phyloP scores from a whole-genome alignment of 2,329 filamentous ascomycete species.

The Ophiostoma sp. region DNA sequence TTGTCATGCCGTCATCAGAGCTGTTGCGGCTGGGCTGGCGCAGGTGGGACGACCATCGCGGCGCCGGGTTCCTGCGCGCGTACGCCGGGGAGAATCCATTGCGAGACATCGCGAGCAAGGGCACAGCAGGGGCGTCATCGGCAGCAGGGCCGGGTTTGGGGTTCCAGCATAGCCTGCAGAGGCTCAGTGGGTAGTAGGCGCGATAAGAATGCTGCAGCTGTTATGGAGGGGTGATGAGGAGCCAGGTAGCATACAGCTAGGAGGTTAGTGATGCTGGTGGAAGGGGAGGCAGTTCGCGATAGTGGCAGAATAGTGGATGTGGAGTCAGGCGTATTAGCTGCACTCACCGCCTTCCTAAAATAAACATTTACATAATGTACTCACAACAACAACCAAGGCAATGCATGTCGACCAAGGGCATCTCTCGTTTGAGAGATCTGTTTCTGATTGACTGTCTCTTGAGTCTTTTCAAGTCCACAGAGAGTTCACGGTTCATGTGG shows the following conservation, averaged over 20 bases:
- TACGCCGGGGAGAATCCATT: constrained; percentile 39
- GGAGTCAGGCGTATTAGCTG: not conserved
- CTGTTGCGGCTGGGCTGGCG: constrained; percentile 48
- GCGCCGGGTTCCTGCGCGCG: constrained; percentile 38
- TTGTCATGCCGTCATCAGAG: constrained; percentile 34
- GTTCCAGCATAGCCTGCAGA: constrained; percentile 10
- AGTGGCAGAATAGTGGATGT: constrained; percentile 21
- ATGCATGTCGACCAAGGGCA: not conserved
- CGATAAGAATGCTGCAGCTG: not conserved
- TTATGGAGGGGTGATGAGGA: not conserved
- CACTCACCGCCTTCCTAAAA: constrained; percentile 22
- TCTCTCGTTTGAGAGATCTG: not conserved
- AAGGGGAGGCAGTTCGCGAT: constrained; percentile 9
- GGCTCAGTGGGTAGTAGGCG: not conserved
- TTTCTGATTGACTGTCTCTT: not conserved
- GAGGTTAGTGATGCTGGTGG: constrained; percentile 12
- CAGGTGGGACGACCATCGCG: constrained; percentile 49
- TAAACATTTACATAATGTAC: constrained; percentile 6
- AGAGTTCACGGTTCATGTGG: not conserved
- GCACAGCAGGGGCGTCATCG: constrained; percentile 18
- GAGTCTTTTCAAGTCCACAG: no score
- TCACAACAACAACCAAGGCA: no score
- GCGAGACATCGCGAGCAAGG: constrained; percentile 36
- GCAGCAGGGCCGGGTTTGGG: not conserved
- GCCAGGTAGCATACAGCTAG: not conserved